Evolutionary conservation across 2,329 filamentous ascomycete species (phyloP), one percentile per base, ranked within the genome.

Genomic region (Fusarium tupiense): DNA sequence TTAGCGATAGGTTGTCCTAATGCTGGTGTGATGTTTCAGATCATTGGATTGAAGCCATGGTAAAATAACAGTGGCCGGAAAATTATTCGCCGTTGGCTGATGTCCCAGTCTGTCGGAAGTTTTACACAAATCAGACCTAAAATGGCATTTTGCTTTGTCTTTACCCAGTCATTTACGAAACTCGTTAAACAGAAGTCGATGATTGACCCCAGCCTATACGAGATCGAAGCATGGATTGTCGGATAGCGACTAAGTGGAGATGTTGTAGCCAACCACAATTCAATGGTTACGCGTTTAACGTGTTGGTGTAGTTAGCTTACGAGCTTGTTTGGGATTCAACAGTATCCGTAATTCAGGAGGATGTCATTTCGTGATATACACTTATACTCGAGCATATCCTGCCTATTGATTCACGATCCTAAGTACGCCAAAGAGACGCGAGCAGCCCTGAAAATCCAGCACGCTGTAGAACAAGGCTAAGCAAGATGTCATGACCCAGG

Each of bases 401-500:
- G 22, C 1, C 35, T 6, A 14, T 41, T 16, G 33, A 35, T 16
- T 7, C 14, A 35, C 3, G 14, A 16, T 35, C 1, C 33, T 14
- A 13, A 3, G 17, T 26, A 44, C 4, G 11, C n/a, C 1, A 26
- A 24, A 44, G 43, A 44, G 6, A 44, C 16, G 10, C 11, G 6
- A n/a, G 2, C 11, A 24, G 17, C n/a, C n/a, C 6, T 0, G 17
- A 5, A 5, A 46, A 19, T 46, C 24, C 17, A 13, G 8, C 24
- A 46, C 9, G 16, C n/a, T 11, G n/a, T 19, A 24, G 5, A 12
- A 24, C 8, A 24, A 24, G 7, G 43, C n/a, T 44, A 6, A 17
- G n/a, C 0, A 12, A 24, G 2, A 24, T 12, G 4, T 24, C 16
- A 1, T 12, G 7, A 12, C n/a, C 10, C 43, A 44, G n/a, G n/a